Percentiles rank a stretch among this genome's conserved stretches.
These are phyloP conservation scores for Cryphonectria japonica DNA, from an alignment of 2,329 filamentous ascomycete species.

Conservation along the genomic window DNA sequence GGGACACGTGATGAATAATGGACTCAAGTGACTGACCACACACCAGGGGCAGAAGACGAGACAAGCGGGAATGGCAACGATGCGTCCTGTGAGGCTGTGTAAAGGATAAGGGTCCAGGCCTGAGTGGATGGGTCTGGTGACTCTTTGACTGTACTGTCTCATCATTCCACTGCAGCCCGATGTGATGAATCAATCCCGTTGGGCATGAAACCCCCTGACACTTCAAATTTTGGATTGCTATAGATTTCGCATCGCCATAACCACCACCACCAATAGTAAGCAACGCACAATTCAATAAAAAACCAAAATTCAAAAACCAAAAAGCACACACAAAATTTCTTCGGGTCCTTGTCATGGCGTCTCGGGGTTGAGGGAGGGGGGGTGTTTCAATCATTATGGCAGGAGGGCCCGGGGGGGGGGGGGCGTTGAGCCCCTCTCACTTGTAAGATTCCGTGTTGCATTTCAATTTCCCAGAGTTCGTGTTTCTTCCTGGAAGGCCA, in stretches of 20 bases:
- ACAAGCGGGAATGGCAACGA: neutral
- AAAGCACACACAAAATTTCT: neutral
- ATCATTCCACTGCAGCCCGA: neutral
- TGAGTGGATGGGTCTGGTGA: neutral
- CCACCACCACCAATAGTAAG: no score
- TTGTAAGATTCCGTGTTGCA: neutral
- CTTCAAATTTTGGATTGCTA: neutral
- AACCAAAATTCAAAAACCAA: neutral
- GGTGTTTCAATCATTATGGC: neutral
- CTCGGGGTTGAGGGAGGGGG: neutral
- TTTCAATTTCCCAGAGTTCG: neutral
- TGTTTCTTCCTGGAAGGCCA: neutral
- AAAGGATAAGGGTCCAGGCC: neutral
- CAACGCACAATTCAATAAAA: neutral
- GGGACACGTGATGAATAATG: neutral
- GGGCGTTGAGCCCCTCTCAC: neutral
- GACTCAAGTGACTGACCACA: neutral
- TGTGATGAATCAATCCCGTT: neutral
- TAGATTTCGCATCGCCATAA: neutral
- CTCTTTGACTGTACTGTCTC: neutral
- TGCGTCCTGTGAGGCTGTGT: neutral
- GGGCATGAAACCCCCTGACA: neutral
- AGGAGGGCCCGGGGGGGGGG: neutral
- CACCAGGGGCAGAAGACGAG: neutral
- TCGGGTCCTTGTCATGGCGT: neutral